Percentiles rank a stretch among this genome's conserved stretches.
Evolutionary conservation across 176 grass and related monocot species (phyloP).

Genomic region (Cenchrus fungigraminus): DNA sequence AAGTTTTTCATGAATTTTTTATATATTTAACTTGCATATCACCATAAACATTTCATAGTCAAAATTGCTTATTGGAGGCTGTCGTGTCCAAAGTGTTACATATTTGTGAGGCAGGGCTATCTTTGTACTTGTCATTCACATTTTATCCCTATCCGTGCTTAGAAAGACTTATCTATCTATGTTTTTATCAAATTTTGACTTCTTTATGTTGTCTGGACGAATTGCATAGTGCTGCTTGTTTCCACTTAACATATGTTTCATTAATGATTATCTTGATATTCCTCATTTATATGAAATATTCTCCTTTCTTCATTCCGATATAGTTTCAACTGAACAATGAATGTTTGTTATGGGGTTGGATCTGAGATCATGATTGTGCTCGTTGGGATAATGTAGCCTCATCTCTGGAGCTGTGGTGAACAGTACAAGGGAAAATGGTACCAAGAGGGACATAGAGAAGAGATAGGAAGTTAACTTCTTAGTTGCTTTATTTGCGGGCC

Average conservation of each 20-base stretch:
- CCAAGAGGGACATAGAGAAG: neutral
- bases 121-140: conserved; percentile 27
- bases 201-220: neutral
- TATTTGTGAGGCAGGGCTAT: neutral
- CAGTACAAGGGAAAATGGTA: neutral
- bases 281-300: neutral
- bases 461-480: neutral
- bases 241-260: neutral
- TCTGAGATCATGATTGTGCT: neutral
- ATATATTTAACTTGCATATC: neutral
- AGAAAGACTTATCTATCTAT: neutral
- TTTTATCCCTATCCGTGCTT: conserved; percentile 12
- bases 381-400: neutral
- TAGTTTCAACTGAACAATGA: neutral
- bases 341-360: neutral
- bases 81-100: neutral
- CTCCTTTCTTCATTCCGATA: neutral
- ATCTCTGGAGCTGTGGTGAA: neutral
- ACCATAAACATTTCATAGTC: neutral
- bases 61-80: neutral
- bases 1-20: neutral
- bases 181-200: neutral
- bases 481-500: neutral
- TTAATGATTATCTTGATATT: neutral
- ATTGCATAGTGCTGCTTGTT: neutral